These are phyloP conservation scores for Ophiognomonia clavigignenti-juglandacearum DNA, from an alignment of 2,329 filamentous ascomycete species.

Conservation along the genomic window DNA sequence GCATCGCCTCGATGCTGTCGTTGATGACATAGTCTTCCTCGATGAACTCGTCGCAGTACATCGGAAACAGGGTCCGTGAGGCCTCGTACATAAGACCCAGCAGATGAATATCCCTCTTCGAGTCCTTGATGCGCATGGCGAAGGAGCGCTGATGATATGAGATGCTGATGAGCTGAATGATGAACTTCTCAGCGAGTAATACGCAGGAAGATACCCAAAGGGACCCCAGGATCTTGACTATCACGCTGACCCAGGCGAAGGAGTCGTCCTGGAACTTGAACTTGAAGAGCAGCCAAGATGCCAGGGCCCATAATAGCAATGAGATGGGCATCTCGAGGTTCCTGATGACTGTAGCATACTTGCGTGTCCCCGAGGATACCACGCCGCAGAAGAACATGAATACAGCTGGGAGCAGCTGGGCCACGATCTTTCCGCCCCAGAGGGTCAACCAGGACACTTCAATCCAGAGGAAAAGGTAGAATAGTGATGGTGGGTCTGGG, in stretches of 20 bases:
- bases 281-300: conserved; percentile 58
- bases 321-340: conserved; percentile 63
- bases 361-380: conserved; percentile 64
- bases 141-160: conserved; percentile 84
- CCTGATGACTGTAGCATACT: conserved; percentile 62
- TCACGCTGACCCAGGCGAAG: conserved; percentile 49
- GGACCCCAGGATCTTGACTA: conserved; percentile 63
- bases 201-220: conserved; percentile 64
- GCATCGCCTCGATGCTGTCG: conserved; percentile 69
- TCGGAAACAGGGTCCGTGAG: conserved; percentile 81
- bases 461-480: conserved; percentile 64
- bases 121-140: conserved; percentile 77
- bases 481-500: conserved; percentile 35
- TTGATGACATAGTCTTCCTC: conserved; percentile 92
- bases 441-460: conserved; percentile 63
- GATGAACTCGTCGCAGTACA: conserved; percentile 84
- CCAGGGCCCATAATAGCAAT: conserved; percentile 64
- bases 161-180: conserved; percentile 80
- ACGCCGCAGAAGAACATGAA: conserved; percentile 69
- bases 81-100: conserved; percentile 86
- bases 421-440: conserved; percentile 62
- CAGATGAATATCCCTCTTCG: conserved; percentile 79
- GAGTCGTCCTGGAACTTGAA: conserved; percentile 40
- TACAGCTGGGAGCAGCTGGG: conserved; percentile 52
- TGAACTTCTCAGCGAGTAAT: conserved; percentile 69